Base-by-base conservation (phyloP, 1,284 basidiomycete genomes). In the Meripilus lineatus region DNA sequence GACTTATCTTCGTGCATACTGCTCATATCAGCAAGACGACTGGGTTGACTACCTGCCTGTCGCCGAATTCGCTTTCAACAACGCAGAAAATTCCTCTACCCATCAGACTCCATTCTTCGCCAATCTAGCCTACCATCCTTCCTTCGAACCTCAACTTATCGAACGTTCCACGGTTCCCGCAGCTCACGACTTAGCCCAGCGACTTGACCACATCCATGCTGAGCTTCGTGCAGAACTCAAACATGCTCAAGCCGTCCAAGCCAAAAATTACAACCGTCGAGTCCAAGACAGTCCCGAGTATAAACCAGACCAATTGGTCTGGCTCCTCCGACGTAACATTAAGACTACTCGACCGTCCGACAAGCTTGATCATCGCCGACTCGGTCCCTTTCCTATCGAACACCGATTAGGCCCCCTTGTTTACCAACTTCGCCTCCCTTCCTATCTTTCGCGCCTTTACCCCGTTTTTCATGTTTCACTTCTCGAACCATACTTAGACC, bases 391-490 rank as follows among this genome's bases (percentile, higher is more conserved):
- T 51, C 50, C 47, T 0, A 51, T 74, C 15, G 39, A 62, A 11
- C 40, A 36, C 3, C 42, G 50, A 25, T 37, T 58, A 24, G 55
- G 54, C 30, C 37, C 55, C 10, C 42, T 50, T 14, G 41, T 61
- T 0, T 67, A 57, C 48, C 54, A 47, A 33, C 58, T 72, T 10
- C 50, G 60, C 24, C 59, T 68, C 14, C 62, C 66, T 30, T 32
- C 55, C 4, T 60, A 61, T 39, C 53, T 67, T 8, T 62, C 61
- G 14, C 47, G 45, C 14, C 53, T 68, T 6, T 61, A 68, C 44
- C 63, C 65, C 5, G 65, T 74, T 5, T 74, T 75, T 54, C 62
- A 74, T 47, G 58, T 66, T 18, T 67, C 63, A 0, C 61, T 67
- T 14, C 63, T 74, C 3, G 57, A 69, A 53, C 68, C 66, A n/a